Percentiles rank a stretch among this genome's conserved stretches.
phyloP scores from a whole-genome alignment of 2,329 filamentous ascomycete species.

The Apiospora pterosperma region DNA sequence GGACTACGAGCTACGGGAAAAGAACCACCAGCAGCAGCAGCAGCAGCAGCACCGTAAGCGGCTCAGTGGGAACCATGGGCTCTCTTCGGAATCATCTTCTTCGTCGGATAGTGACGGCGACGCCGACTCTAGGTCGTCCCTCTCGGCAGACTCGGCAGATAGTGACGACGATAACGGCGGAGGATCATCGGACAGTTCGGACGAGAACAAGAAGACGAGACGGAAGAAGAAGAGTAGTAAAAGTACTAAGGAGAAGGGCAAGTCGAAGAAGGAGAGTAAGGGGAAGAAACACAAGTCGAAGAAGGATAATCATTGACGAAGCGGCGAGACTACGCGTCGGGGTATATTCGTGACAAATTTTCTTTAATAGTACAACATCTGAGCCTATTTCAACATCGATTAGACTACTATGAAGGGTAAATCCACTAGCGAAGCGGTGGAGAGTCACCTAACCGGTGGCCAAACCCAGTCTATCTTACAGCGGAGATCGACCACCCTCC shows the following conservation, averaged over 20 bases:
- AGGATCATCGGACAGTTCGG: slow-evolving; percentile 10
- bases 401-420: background rate
- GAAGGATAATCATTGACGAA: background rate
- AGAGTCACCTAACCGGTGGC: background rate
- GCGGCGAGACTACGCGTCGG: background rate
- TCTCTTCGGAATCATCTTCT: background rate
- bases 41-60: background rate
- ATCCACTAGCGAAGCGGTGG: background rate
- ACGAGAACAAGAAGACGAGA: slow-evolving; percentile 10
- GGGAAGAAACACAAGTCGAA: background rate
- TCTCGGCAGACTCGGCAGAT: background rate
- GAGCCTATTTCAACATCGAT: background rate
- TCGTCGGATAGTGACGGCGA: background rate
- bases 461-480: background rate
- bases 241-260: background rate
- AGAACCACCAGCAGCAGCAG: background rate
- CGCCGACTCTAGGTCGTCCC: no score
- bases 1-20: slow-evolving; percentile 2
- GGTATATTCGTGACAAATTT: background rate
- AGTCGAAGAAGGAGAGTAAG: slow-evolving; percentile 1
- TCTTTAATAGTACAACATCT: background rate
- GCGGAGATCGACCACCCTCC: no score
- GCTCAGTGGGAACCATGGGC: background rate
- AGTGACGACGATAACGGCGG: background rate
- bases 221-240: background rate